Evolutionary conservation across 352 stramenopile genomes (phyloP), one percentile per base, ranked within the genome.

Genomic region (Phytopythium delawarense): DNA sequence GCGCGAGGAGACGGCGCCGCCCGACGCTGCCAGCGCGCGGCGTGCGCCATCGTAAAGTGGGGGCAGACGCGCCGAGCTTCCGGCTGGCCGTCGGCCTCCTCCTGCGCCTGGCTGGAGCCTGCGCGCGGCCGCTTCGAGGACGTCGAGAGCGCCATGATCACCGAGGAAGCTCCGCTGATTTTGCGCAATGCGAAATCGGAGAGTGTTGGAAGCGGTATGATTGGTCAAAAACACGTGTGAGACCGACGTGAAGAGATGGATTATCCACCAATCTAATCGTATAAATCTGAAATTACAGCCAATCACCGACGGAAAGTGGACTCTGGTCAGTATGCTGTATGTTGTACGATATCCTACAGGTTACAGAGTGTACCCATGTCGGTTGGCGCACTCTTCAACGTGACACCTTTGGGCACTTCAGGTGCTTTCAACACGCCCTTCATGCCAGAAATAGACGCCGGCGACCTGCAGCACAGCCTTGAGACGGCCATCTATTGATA

Each of bases 1-100:
- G 44, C 45, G 45, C 45, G 7, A 11, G 45, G 2, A 32, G 28
- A 32, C 8, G 21, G 34, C 23, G 42, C 44, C 28, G 13, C 20
- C 28, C 50, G 57, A 21, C 12, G 18, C 57, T 46, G 30, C 57
- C 57, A 62, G 12, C 21, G 44, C 18, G 30, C 57, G 7, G 45
- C 57, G 44, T 62, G 57, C 42, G 15, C 40, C 6, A 2, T 30
- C 25, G 57, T 54, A 7, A 62, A 52, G 40, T 62, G 57, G 30
- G 44, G 20, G 12, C 57, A 62, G 11, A 42, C 44, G 57, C 57
- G 45, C 45, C 30, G 57, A 28, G 42, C 53, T 15, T 59, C 53
- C 4, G 53, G 4, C 3, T 6, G n/a, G 6, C 18, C 34, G 12
- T 16, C 16, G 28, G 18, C 20, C 7, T 39, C n/a, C 11, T 11